Conservation (phyloP, 2,329 filamentous ascomycete genomes). For the Penicillium sp. region DNA sequence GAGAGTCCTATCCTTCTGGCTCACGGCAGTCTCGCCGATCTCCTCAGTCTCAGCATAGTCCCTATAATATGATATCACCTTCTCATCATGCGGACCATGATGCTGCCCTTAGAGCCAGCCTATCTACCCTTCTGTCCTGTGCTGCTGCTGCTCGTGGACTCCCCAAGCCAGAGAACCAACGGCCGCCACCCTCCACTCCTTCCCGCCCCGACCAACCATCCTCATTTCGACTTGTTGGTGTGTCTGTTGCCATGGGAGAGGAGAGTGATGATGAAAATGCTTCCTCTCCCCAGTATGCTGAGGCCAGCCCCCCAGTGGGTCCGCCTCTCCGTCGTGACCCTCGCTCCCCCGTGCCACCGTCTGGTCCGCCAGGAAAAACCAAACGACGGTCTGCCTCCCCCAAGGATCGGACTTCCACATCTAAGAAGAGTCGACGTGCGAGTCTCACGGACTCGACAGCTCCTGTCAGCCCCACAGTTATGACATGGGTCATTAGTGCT, state of each 20-base stretch:
- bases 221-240: slow-evolving; percentile 60
- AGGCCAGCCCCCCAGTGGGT: slow-evolving; percentile 19
- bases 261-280: slow-evolving; percentile 27
- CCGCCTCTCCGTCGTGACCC: slow-evolving; percentile 24
- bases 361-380: slow-evolving; percentile 20
- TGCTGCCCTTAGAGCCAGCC: slow-evolving; percentile 82
- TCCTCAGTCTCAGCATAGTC: slow-evolving; percentile 50
- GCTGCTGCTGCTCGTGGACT: slow-evolving; percentile 84
- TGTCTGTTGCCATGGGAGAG: slow-evolving; percentile 58
- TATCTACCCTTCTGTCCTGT: slow-evolving; percentile 95
- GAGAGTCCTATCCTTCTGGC: slow-evolving; percentile 41
- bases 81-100: slow-evolving; percentile 85
- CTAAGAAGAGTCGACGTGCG: slow-evolving; percentile 37
- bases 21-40: slow-evolving; percentile 35
- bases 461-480: slow-evolving; percentile 57
- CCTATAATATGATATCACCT: slow-evolving; percentile 70
- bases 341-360: slow-evolving; percentile 19
- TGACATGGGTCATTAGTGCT: slow-evolving; percentile 66
- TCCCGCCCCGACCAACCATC: slow-evolving; percentile 45
- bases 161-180: slow-evolving; percentile 56
- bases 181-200: slow-evolving; percentile 26
- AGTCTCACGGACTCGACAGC: slow-evolving; percentile 32
- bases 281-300: slow-evolving; percentile 17
- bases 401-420: slow-evolving; percentile 37
- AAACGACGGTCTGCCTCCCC: slow-evolving; percentile 39